Evolutionary conservation across 2,329 filamentous ascomycete genomes (phyloP), one percentile per base, ranked within the genome.

Genomic region (Cryphonectria japonica): DNA sequence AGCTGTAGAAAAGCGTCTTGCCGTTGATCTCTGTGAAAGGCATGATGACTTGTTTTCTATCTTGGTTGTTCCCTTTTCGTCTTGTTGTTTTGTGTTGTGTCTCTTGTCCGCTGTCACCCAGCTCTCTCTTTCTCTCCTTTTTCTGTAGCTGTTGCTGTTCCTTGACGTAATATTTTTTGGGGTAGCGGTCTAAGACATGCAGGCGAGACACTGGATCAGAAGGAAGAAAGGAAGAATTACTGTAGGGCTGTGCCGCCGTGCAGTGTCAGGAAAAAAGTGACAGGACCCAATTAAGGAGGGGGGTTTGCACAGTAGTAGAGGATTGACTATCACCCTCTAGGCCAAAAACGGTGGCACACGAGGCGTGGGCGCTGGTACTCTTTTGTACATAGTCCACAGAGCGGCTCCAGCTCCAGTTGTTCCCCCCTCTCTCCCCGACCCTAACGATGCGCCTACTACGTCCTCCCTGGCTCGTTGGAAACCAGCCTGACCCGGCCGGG

Each of bases 1-100:
- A 72, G 66, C 66, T 69, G 69, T 72, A 72, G 57, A 72, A 72
- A 7, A 72, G 71, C 13, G 5, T 69, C 71, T 72, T 72, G 57
- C 71, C 71, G 57, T 71, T 72, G 66, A 72, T 71, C 22, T 72
- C 63, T 1, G 62, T 69, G 57, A 72, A 72, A 59, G 71, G 71
- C 71, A 72, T 72, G 63, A 34, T 34, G 26, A 14, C 34, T 29
- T n/a, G 4, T 14, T 60, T 8, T 6, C 16, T 22, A 16, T 7
- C 16, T 22, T 16, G 14, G 7, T 22, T 46, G 7, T 22, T 46
- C 16, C 5, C 37, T 39, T 22, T 19, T 16, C 19, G 19, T 46
- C 16, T 46, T 16, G 6, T 46, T 6, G 16, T 4, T 50, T 11
- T 3, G 9, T n/a, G 43, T 19, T 50, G 46, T 26, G 26, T 26